Evolutionary conservation across 192 early-diverging fungal genomes (phyloP).

Genomic region (Podila verticillata): DNA sequence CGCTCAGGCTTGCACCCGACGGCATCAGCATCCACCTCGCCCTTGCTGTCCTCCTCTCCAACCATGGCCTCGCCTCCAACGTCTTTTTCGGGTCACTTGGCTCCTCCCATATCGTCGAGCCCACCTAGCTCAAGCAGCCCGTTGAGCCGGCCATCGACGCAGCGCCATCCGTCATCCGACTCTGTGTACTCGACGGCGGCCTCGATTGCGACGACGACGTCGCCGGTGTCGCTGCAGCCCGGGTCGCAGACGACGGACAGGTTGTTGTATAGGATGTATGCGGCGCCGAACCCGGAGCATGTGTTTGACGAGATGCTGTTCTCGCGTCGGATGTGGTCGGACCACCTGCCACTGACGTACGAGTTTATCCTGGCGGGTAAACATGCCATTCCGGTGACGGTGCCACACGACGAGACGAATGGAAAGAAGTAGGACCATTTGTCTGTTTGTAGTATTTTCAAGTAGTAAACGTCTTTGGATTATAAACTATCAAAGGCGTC

Average conservation of each 20-base stretch:
- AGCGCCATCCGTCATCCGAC: conserved; percentile 14
- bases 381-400: conserved; percentile 45
- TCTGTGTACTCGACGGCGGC: conserved; percentile 6
- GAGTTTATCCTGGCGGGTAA: conserved; percentile 50
- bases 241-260: conserved; percentile 29
- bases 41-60: neutral
- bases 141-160: neutral
- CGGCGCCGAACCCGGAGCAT: conserved; percentile 27
- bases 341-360: conserved; percentile 49
- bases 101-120: neutral
- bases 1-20: conserved; percentile 17
- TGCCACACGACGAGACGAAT: neutral
- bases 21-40: neutral
- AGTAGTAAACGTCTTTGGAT: no score
- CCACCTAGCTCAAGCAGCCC: neutral
- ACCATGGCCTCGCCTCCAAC: neutral
- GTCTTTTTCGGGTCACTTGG: neutral
- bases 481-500: no score
- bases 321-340: conserved; percentile 45
- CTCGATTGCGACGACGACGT: conserved; percentile 9
- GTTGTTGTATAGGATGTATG: conserved; percentile 43
- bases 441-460: no score
- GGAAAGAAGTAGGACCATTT: no score
- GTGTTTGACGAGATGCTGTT: conserved; percentile 54
- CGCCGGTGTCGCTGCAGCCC: conserved; percentile 18